Percentiles rank a stretch among this genome's conserved stretches.
phyloP scores from a whole-genome alignment of 2,329 filamentous ascomycete genomes.

The Colletotrichum navitas region DNA sequence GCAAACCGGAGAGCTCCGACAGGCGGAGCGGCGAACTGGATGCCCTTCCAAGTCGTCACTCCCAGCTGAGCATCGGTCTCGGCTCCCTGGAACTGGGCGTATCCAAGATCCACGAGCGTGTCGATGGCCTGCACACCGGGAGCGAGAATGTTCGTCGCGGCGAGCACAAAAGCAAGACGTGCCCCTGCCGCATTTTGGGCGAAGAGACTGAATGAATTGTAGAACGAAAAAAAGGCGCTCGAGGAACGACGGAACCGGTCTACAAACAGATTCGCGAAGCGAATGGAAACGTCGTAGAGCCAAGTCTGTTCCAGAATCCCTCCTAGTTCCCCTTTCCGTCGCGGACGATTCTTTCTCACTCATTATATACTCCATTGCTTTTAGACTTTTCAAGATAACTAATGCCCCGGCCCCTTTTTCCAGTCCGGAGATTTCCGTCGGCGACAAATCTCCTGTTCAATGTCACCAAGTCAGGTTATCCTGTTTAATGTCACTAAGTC shows the following conservation, averaged over 20 bases:
- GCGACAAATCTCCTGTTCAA: no score
- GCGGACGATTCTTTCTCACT: not conserved
- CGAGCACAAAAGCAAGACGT: constrained; percentile 16
- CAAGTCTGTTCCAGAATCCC: not conserved
- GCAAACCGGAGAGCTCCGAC: constrained; percentile 74
- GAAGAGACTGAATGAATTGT: not conserved
- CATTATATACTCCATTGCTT: not conserved
- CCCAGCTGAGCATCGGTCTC: constrained; percentile 57
- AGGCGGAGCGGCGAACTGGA: constrained; percentile 80
- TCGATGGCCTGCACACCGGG: constrained; percentile 43
- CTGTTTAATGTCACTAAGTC: not conserved
- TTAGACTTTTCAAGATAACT: not conserved
- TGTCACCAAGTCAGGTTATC: not conserved
- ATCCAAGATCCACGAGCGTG: constrained; percentile 71
- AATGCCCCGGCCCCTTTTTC: not conserved
- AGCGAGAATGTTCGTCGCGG: constrained; percentile 12
- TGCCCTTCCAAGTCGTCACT: constrained; percentile 78
- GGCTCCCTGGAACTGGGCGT: constrained; percentile 73
- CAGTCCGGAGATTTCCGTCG: no score
- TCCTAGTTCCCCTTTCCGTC: not conserved
- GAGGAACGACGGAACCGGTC: constrained; percentile 13
- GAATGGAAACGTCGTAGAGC: constrained; percentile 19
- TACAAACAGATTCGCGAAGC: constrained; percentile 9
- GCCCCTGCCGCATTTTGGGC: constrained; percentile 23
- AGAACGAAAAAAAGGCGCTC: not conserved